Evolutionary conservation across 2,329 filamentous ascomycete species (phyloP), one percentile per base, ranked within the genome.

Genomic region (Botrytis galanthina): DNA sequence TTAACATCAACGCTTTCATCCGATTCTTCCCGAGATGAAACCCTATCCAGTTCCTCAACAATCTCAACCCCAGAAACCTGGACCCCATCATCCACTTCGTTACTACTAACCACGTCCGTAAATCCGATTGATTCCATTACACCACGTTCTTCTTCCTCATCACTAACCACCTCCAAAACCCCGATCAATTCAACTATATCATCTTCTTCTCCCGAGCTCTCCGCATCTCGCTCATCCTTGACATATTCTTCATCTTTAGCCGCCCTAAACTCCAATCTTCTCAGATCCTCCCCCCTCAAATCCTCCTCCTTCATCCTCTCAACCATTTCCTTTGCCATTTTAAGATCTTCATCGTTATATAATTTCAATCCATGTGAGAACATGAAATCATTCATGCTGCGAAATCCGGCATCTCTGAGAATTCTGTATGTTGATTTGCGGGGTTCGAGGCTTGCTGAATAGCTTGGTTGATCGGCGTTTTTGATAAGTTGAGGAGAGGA

Each of bases 401-500:
- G 51, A 6, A 54, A 54, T 2, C 51, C 51, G 14, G 51, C 51
- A 18, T 54, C 51, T 54, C 7, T 29, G 14, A 54, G n/a, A 5
- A 54, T 29, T 54, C 51, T 29, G 14, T 54, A 18, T 5, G 14
- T 54, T 29, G 51, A 54, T 54, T 54, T 54, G 5, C 0, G 12
- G 14, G 26, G 51, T 5, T n/a, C 3, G 5, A 26, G 4, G 14
- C 12, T 18, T 29, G 10, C 6, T 18, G 51, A 29, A 54, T 29
- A 2, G 51, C 2, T 18, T 16, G n/a, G 6, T 29, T 29, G 26
- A 8, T n/a, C 0, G 12, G 14, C 2, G 29, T 0, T 18, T 29
- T 54, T 8, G 5, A 6, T n/a, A 18, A 12, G 8, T 29, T 16
- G 51, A 54, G n/a, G 6, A 3, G 48, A n/a, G 26, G 26, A 20